Evolutionary conservation across 345 rosid genomes (phyloP), one percentile per base, ranked within the genome.

Genomic region (Eucalyptus tenuipes): DNA sequence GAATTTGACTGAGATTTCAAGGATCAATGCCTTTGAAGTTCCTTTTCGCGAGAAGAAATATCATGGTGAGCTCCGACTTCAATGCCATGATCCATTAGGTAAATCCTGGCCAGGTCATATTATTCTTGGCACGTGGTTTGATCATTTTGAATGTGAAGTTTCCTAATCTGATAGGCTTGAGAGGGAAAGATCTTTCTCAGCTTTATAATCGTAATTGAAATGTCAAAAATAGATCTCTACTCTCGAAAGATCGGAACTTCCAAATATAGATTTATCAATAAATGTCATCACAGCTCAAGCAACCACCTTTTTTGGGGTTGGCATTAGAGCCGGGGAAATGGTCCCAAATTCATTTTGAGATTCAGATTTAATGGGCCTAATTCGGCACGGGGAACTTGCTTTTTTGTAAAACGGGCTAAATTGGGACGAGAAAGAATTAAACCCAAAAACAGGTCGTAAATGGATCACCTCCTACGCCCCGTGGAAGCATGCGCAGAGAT

Each of bases 401-500:
- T 24, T 25, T 55, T 55, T 55, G 61, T 24, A 25, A 55, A 25
- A 55, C 61, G 29, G 61, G 29, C 61, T 24, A 22, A 55, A 24
- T 4, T 55, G 61, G 61, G 61, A 55, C 61, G 6, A 55, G 29
- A 55, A 55, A 55, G 29, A 10, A 55, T 10, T 22, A 55, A 55
- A 55, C 6, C 29, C 61, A 10, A 55, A 55, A 55, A 55, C 29
- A 4, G 29, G 61, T 11, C 29, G 61, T 22, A 55, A 55, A 22
- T 55, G 61, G 61, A 22, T 96, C 88, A 97, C 91, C 59, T 95
- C 95, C 89, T 96, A 96, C 89, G 99, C 94, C 66, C 95, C 98
- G 86, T 96, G 98, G 98, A 95, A 94, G 90, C 99, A 96, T 89
- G 99, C 99, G 86, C 94, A 90, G 99, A 96, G 96, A 96, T 97